phyloP scores from a whole-genome alignment of 257 asterid species.

The Cinchona pubescens region DNA sequence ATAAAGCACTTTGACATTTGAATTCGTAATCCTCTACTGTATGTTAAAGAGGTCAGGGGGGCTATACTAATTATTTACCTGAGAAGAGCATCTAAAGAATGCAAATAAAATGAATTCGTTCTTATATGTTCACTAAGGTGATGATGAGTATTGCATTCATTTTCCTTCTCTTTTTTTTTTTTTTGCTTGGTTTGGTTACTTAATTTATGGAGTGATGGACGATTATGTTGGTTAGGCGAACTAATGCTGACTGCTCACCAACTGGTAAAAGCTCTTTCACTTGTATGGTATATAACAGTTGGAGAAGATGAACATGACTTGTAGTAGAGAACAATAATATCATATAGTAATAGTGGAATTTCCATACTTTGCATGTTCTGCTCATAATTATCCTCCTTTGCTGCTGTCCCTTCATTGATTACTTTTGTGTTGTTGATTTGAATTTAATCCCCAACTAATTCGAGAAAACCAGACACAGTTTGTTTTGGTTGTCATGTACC shows the following conservation, averaged over 20 bases:
- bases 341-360: slow-evolving; percentile 33
- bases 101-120: neutral
- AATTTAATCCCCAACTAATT: slow-evolving; percentile 5
- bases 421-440: neutral
- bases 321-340: slow-evolving; percentile 26
- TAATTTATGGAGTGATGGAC: slow-evolving; percentile 21
- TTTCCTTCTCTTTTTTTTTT: slow-evolving; percentile 4
- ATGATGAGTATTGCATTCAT: neutral
- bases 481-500: neutral
- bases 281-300: slow-evolving; percentile 23
- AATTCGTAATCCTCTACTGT: neutral
- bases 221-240: slow-evolving; percentile 26
- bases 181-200: slow-evolving; percentile 24
- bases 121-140: slow-evolving; percentile 7
- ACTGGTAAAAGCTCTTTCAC: slow-evolving; percentile 29
- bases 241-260: slow-evolving; percentile 47
- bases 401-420: neutral
- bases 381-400: slow-evolving; percentile 30
- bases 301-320: slow-evolving; percentile 35
- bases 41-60: neutral
- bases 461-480: neutral
- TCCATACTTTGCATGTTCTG: slow-evolving; percentile 38
- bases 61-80: neutral
- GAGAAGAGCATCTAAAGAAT: neutral
- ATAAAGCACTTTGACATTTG: slow-evolving; percentile 12